phyloP scores from a whole-genome alignment of 352 stramenopile species.

The Globisporangium carolinianum region DNA sequence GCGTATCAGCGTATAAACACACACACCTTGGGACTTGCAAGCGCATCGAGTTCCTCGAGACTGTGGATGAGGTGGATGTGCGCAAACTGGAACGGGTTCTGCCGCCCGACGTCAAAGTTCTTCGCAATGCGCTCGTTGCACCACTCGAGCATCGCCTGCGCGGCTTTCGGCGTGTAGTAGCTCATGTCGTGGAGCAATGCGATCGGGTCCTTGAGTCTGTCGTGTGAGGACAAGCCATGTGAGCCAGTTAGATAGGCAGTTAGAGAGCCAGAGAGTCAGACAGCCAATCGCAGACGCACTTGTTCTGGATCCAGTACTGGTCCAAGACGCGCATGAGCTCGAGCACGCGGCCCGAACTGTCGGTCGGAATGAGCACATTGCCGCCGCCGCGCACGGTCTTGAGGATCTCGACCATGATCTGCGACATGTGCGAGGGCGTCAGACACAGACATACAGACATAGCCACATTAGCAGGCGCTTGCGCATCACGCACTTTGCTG shows the following conservation, averaged over 20 bases:
- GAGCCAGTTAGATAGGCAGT: not conserved
- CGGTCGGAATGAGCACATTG: conserved; percentile 94
- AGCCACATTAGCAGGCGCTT: not conserved
- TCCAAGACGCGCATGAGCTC: conserved; percentile 94
- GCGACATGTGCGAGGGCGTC: conserved; percentile 10
- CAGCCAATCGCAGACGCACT: conserved; percentile 35
- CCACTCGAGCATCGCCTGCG: conserved; percentile 87
- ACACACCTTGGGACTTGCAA: conserved; percentile 72
- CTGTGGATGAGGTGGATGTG: conserved; percentile 85
- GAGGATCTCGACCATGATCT: conserved; percentile 92
- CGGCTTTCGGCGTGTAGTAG: conserved; percentile 84
- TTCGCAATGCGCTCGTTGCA: conserved; percentile 87
- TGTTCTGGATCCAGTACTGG: conserved; percentile 94
- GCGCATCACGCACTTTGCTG: conserved; percentile 45
- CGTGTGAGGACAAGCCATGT: too few species aligned
- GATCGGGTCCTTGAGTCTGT: conserved; percentile 78
- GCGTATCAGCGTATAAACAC: too few species aligned
- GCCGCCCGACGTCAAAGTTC: conserved; percentile 83
- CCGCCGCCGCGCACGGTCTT: conserved; percentile 89
- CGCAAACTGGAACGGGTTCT: conserved; percentile 88
- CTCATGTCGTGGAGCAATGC: conserved; percentile 85
- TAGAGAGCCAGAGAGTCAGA: not conserved
- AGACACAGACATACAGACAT: not conserved
- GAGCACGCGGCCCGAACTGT: conserved; percentile 91
- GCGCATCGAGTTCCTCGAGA: conserved; percentile 80